These are phyloP conservation scores for Plasmodiophora brassicae DNA, from an alignment of 208 protist species.

Conservation along the genomic window DNA sequence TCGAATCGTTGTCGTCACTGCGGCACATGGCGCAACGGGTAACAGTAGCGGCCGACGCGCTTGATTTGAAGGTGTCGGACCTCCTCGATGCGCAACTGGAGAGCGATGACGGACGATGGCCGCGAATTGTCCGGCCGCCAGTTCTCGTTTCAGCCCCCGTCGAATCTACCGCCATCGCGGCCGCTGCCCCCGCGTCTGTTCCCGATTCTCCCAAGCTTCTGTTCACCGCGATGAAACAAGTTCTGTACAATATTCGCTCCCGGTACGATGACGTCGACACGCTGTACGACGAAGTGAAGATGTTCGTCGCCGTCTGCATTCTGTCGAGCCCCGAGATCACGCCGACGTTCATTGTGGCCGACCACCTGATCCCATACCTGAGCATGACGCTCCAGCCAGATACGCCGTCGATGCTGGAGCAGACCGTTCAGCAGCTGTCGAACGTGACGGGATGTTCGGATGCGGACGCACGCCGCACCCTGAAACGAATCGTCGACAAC, in stretches of 20 bases:
- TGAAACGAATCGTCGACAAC: constrained; percentile 18
- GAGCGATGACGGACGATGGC: no score
- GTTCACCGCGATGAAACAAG: neutral
- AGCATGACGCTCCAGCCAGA: neutral
- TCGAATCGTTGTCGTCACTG: no score
- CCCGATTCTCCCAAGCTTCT: neutral
- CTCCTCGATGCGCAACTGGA: no score
- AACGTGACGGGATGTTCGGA: neutral
- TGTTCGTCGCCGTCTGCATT: neutral
- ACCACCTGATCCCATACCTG: constrained; percentile 1
- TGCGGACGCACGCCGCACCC: neutral
- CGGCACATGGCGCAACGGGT: no score
- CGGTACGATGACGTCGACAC: neutral
- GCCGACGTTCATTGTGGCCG: neutral
- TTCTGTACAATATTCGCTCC: neutral
- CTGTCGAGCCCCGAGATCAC: neutral
- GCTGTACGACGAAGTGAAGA: neutral
- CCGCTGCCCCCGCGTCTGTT: no score
- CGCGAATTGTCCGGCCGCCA: no score
- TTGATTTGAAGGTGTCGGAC: no score
- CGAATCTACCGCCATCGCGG: no score
- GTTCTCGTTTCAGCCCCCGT: no score
- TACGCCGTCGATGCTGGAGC: neutral
- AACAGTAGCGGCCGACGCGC: no score
- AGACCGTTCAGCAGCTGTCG: neutral